Evolutionary conservation across 441 rosid species (phyloP).

Genomic region (Erodium chrysanthum): DNA sequence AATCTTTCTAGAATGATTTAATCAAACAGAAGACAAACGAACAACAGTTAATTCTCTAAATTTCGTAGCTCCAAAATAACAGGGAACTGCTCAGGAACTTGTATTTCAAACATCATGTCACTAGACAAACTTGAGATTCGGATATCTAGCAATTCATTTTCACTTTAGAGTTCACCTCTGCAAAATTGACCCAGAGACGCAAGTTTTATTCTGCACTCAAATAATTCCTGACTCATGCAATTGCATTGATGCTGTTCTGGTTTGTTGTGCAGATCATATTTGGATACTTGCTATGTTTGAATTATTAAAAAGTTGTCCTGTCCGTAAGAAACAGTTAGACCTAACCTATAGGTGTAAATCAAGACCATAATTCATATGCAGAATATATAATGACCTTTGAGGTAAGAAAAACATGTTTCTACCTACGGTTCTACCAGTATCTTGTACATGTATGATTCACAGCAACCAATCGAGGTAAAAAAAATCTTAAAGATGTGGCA

Average conservation of each 20-base stretch:
- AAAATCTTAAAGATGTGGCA: neutral
- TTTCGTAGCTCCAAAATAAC: neutral
- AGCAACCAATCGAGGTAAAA: neutral
- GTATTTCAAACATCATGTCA: neutral
- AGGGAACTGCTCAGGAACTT: neutral
- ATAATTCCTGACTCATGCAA: neutral
- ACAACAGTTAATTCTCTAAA: neutral
- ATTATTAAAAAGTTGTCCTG: too few relatives aligned
- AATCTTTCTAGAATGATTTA: neutral
- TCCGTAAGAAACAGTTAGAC: too few relatives aligned
- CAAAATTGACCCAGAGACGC: neutral
- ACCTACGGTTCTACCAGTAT: neutral
- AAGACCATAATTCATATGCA: too few relatives aligned
- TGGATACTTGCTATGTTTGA: neutral
- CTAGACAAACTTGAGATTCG: neutral
- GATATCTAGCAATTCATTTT: too few relatives aligned
- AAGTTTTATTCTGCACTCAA: neutral
- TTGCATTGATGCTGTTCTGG: neutral
- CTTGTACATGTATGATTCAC: neutral
- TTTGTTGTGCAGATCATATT: neutral
- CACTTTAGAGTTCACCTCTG: neutral
- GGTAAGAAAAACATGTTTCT: too few relatives aligned
- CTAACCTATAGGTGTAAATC: too few relatives aligned
- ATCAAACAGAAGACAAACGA: neutral
- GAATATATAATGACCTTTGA: too few relatives aligned